Evolutionary conservation across 352 stramenopile genomes (phyloP).

Genomic region (Phytophthora pisi): DNA sequence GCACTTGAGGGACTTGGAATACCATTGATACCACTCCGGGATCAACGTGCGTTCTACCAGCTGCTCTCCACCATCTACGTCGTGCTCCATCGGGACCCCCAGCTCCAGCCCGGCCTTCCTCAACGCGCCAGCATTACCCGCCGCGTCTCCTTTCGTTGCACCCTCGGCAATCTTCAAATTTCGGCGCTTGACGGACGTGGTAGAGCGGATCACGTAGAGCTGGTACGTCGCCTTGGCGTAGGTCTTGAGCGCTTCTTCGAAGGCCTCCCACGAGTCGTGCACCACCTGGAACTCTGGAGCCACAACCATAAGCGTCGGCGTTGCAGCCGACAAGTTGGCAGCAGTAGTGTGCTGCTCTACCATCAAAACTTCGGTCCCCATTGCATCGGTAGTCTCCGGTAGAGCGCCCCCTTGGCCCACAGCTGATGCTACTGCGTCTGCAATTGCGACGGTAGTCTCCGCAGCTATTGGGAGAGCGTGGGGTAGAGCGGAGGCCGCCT

Average conservation of each 20-base stretch:
- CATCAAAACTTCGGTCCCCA: slow-evolving; percentile 3
- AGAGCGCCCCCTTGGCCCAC: slow-evolving; percentile 2
- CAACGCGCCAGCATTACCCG: slow-evolving; percentile 1
- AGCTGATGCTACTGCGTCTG: slow-evolving; percentile 4
- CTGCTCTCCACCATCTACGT: slow-evolving; percentile 3
- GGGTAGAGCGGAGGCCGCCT: background rate
- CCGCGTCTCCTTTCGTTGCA: slow-evolving; percentile 21
- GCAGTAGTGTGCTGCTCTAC: background rate
- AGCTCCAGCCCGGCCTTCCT: slow-evolving; percentile 12
- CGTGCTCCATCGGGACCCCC: background rate
- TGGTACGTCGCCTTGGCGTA: slow-evolving; percentile 74
- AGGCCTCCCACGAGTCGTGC: slow-evolving; percentile 69
- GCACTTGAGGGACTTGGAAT: slow-evolving; percentile 85
- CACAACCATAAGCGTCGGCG: slow-evolving; percentile 31
- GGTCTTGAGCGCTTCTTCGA: slow-evolving; percentile 62
- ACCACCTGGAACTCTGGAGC: slow-evolving; percentile 53
- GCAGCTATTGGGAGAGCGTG: background rate
- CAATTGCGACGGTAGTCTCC: slow-evolving; percentile 1
- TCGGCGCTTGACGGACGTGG: slow-evolving; percentile 71
- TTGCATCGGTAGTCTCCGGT: slow-evolving; percentile 3
- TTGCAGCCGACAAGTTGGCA: background rate
- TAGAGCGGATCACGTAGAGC: slow-evolving; percentile 80
- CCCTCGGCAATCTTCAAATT: slow-evolving; percentile 73
- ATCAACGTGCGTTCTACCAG: slow-evolving; percentile 52
- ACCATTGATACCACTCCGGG: slow-evolving; percentile 69